Conservation (phyloP, 2,329 filamentous ascomycete species). For the Waltergamsia citrina region DNA sequence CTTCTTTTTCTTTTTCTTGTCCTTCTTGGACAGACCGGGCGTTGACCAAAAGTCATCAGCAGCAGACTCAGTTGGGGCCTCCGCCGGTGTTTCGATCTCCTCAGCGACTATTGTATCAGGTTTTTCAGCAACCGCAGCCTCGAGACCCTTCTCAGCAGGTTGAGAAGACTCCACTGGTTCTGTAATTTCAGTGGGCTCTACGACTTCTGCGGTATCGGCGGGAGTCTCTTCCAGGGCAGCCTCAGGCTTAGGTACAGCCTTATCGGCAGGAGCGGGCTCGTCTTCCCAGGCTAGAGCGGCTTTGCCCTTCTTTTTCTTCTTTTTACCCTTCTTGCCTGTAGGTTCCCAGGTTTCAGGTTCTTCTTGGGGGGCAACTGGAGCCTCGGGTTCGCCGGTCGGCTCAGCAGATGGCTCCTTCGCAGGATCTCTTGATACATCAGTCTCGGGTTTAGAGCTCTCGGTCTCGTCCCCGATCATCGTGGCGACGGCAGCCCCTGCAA, state of each 20-base stretch:
- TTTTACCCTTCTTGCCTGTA: conserved; percentile 9
- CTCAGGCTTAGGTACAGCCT: background rate
- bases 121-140: background rate
- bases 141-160: background rate
- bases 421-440: no score
- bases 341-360: background rate
- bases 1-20: conserved; percentile 8
- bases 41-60: conserved; percentile 1
- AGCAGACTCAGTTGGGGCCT: background rate
- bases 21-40: conserved; percentile 5
- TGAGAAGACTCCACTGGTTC: background rate
- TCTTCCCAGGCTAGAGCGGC: background rate
- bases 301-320: conserved; percentile 4
- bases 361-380: background rate
- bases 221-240: no score
- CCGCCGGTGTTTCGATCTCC: background rate
- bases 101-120: background rate
- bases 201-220: no score
- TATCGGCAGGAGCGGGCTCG: background rate
- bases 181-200: background rate
- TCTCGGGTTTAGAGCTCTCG: background rate
- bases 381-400: background rate
- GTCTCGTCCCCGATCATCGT: background rate
- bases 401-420: background rate
- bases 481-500: background rate